Evolutionary conservation across 495 filamentous ascomycete species (phyloP).

Genomic region (Podospora appendiculata): DNA sequence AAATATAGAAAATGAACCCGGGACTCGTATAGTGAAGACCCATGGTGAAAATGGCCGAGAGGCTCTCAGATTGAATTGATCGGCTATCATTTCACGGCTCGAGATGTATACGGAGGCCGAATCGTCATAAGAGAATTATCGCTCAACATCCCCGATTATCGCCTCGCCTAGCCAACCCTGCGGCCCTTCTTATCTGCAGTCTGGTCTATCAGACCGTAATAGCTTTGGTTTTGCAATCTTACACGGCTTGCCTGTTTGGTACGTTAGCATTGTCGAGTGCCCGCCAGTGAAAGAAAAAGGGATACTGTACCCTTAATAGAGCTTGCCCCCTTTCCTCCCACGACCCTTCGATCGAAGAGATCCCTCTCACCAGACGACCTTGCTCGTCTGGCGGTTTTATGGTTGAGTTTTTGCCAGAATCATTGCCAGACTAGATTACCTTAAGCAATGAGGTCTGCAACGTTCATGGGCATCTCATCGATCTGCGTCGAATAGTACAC

Average conservation of each 20-base stretch:
- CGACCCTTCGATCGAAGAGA: slow-evolving; percentile 5
- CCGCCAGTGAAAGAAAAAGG: neutral
- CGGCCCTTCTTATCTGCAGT: too few species aligned
- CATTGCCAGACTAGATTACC: neutral
- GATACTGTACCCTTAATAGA: neutral
- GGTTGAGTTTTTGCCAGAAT: neutral
- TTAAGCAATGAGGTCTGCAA: slow-evolving; percentile 59
- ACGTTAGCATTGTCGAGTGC: neutral
- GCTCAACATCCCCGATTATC: too few species aligned
- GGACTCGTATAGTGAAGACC: too few species aligned
- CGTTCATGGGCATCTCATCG: slow-evolving; percentile 84
- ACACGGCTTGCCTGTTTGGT: neutral
- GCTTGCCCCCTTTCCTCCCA: slow-evolving; percentile 12
- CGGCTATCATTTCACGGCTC: too few species aligned
- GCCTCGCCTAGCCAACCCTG: too few species aligned
- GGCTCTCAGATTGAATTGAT: too few species aligned
- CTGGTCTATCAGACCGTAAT: too few species aligned
- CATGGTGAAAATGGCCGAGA: too few species aligned
- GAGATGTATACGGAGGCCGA: too few species aligned
- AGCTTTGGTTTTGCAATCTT: slow-evolving; percentile 3
- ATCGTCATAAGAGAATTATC: too few species aligned
- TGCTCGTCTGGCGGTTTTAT: neutral
- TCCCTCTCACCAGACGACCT: neutral
- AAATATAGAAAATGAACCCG: too few species aligned
- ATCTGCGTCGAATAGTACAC: slow-evolving; percentile 73